These are phyloP conservation scores for Coniella vitis DNA, from an alignment of 2,329 filamentous ascomycete species.

Conservation along the genomic window DNA sequence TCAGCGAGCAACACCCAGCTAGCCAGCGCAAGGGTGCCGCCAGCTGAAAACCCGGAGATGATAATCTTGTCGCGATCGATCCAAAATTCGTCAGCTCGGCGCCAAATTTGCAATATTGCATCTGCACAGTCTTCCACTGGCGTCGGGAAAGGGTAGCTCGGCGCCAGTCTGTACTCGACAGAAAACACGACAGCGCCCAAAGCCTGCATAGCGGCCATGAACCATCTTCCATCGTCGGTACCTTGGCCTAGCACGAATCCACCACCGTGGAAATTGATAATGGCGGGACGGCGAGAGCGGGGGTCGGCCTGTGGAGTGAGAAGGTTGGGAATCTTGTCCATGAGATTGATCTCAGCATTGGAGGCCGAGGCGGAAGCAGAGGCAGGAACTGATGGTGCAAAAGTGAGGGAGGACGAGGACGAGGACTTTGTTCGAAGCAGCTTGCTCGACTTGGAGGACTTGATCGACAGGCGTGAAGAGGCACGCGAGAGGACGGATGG, in stretches of 20 bases:
- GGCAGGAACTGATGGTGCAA: not conserved
- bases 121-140: constrained; percentile 61
- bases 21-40: constrained; percentile 48
- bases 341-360: constrained; percentile 4
- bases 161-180: constrained; percentile 63
- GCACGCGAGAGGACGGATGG: constrained; percentile 8
- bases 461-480: constrained; percentile 10
- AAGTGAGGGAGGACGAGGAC: constrained; percentile 5
- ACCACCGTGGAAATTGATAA: constrained; percentile 63
- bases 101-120: constrained; percentile 53
- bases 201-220: constrained; percentile 42
- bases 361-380: constrained; percentile 3
- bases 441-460: constrained; percentile 6
- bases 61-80: constrained; percentile 51
- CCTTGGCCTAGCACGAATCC: constrained; percentile 58
- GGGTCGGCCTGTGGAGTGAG: constrained; percentile 16
- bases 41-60: constrained; percentile 58
- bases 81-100: constrained; percentile 48
- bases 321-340: constrained; percentile 10
- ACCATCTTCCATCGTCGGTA: constrained; percentile 58
- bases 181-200: constrained; percentile 54
- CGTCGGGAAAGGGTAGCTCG: constrained; percentile 56
- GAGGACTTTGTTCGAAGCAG: not conserved
- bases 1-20: constrained; percentile 29
- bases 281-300: constrained; percentile 36